Conservation (phyloP, 305 asterid species). For the Fraxinus albicans region DNA sequence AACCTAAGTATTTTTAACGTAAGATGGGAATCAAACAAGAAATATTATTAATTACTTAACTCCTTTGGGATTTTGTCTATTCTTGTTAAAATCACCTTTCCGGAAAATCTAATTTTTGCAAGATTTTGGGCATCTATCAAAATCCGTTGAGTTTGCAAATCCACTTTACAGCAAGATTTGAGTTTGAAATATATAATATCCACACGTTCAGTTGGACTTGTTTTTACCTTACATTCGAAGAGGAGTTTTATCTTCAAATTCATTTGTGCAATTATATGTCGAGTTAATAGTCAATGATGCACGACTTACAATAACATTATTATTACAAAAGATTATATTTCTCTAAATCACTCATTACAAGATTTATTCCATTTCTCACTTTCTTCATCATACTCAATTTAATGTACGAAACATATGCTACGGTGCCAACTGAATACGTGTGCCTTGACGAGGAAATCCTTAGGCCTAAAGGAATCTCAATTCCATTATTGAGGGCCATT, state of each 20-base stretch:
- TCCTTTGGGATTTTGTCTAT: neutral
- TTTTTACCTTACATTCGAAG: neutral
- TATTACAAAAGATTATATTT: neutral
- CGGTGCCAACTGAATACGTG: neutral
- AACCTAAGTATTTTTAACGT: constrained; percentile 9
- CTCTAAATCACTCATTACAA: neutral
- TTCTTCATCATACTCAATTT: neutral
- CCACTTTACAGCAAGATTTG: neutral
- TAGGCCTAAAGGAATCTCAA: constrained; percentile 20
- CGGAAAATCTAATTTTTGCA: neutral
- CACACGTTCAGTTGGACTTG: neutral
- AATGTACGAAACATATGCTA: neutral
- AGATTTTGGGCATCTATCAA: neutral
- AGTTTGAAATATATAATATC: neutral
- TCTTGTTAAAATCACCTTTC: neutral
- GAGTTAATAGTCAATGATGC: neutral
- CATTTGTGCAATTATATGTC: neutral
- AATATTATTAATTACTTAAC: constrained; percentile 1
- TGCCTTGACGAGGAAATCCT: constrained; percentile 19
- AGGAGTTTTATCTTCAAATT: neutral
- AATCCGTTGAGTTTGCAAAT: neutral
- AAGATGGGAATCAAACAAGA: constrained; percentile 6
- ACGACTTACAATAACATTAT: neutral
- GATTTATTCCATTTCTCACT: neutral
- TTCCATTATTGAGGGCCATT: constrained; percentile 28